A percentile compares a stretch with the other conserved stretches of the same genome.
These are phyloP conservation scores for Globisporangium carolinianum DNA, from an alignment of 352 stramenopile genomes.

Conservation along the genomic window DNA sequence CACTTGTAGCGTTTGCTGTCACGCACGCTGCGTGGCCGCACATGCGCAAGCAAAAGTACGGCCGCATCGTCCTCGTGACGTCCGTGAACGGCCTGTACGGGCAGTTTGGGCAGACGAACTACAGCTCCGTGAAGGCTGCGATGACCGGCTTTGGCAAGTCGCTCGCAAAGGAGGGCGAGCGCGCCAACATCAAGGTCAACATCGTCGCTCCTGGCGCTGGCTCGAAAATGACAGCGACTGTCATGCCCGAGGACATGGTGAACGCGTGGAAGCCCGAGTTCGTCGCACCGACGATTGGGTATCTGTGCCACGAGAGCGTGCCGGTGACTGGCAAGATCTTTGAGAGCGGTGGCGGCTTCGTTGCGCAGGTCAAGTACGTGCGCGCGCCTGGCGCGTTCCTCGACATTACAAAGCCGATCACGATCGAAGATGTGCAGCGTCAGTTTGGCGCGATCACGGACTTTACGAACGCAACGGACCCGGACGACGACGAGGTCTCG, in stretches of 20 bases:
- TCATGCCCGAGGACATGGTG: conserved; percentile 82
- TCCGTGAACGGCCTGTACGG: conserved; percentile 79
- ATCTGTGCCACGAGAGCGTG: conserved; percentile 80
- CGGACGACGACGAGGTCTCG: conserved; percentile 66
- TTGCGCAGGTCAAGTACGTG: conserved; percentile 79
- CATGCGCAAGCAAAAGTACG: conserved; percentile 88
- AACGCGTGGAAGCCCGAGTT: conserved; percentile 85
- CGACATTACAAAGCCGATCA: conserved; percentile 64
- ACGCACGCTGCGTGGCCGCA: conserved; percentile 82
- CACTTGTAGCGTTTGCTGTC: conserved; percentile 50
- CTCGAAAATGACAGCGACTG: conserved; percentile 81
- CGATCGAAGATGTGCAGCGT: conserved; percentile 65
- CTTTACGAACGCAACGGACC: conserved; percentile 69
- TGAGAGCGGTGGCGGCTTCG: conserved; percentile 80
- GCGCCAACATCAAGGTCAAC: conserved; percentile 87
- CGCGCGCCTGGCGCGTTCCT: conserved; percentile 64
- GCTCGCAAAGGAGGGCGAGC: conserved; percentile 79
- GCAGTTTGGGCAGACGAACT: conserved; percentile 90
- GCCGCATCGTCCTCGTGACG: conserved; percentile 55
- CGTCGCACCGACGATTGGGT: conserved; percentile 81
- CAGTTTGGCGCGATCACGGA: conserved; percentile 74
- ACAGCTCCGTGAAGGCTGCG: conserved; percentile 86
- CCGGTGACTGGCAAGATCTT: conserved; percentile 71
- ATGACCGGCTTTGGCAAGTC: conserved; percentile 92
- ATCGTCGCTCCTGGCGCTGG: conserved; percentile 79